Evolutionary conservation across 2,329 filamentous ascomycete genomes (phyloP), one percentile per base, ranked within the genome.

Genomic region (Aureobasidium sp.): DNA sequence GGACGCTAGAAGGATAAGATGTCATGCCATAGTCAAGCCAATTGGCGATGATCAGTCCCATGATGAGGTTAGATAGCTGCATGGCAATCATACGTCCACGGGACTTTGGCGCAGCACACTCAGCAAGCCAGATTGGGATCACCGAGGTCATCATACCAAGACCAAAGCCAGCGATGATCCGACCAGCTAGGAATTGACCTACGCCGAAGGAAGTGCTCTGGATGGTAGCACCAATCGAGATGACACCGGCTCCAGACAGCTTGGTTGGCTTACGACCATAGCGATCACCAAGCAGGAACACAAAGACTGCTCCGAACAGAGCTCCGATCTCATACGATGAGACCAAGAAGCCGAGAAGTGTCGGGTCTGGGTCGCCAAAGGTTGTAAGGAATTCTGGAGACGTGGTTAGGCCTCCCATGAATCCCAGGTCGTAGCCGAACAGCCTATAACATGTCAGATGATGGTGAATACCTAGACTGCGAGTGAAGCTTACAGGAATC

Each of bases 41-140:
- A 68, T 78, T 77, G 50, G 75, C 74, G 31, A 78, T 70, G 16
- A 76, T 84, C 64, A 85, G 81, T 68, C 84, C 84, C 63, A 81
- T 82, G 20, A 83, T 84, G 64, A 86, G 85, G 72, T 85, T 73
- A 48, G 81, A 75, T 60, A 82, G 79, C 72, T 84, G 80, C 23
- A 85, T 78, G 79, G 85, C 85, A 71, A 86, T 82, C 68, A 86
- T 74, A 67, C 83, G 81, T 15, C 84, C 84, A 67, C 84, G 79
- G 50, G 78, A 78, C 67, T 86, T 82, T 10, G 82, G 79, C 67
- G 83, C 82, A 50, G 82, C 83, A 60, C 82, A 85, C 72, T 86
- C 83, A 2, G 79, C 80, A 65, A 85, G 82, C 80, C 81, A 86
- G 16, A 80, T 85, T 16, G 84, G 84, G 20, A 86, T 83, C 0